A percentile compares a stretch with the other conserved stretches of the same genome.
Conservation (phyloP, 257 asterid species). For the Nicotiana otophora region DNA sequence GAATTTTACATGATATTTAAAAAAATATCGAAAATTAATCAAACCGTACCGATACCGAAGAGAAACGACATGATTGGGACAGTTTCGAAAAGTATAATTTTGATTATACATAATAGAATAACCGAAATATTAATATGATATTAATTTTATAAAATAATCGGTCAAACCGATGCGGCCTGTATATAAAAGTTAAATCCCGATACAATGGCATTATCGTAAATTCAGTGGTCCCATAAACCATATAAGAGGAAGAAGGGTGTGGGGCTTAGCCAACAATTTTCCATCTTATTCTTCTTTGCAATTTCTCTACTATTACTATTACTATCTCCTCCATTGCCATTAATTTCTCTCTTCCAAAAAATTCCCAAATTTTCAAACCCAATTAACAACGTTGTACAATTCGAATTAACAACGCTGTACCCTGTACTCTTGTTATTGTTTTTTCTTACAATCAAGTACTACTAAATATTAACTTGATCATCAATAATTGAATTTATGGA, state of each 20-base stretch:
- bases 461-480: not conserved
- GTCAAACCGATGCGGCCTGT: too few relatives aligned
- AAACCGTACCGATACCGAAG: too few relatives aligned
- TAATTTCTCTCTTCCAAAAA: not conserved
- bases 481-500: slow-evolving; percentile 24
- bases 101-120: too few relatives aligned
- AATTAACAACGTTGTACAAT: not conserved
- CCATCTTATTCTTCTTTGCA: slow-evolving; percentile 7
- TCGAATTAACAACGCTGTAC: not conserved
- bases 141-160: too few relatives aligned
- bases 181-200: not conserved
- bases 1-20: too few relatives aligned
- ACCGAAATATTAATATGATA: too few relatives aligned
- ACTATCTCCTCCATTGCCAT: slow-evolving; percentile 10
- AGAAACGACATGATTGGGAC: too few relatives aligned
- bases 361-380: not conserved
- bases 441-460: too few relatives aligned
- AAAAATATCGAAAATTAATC: too few relatives aligned
- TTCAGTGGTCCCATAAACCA: slow-evolving; percentile 19
- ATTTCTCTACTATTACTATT: not conserved
- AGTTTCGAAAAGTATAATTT: too few relatives aligned
- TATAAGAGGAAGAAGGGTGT: slow-evolving; percentile 20
- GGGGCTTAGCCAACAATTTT: slow-evolving; percentile 23
- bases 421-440: not conserved
- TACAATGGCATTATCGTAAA: slow-evolving; percentile 10